Evolutionary conservation across 1,139 yeast species (phyloP).

Genomic region (Candida anutae): DNA sequence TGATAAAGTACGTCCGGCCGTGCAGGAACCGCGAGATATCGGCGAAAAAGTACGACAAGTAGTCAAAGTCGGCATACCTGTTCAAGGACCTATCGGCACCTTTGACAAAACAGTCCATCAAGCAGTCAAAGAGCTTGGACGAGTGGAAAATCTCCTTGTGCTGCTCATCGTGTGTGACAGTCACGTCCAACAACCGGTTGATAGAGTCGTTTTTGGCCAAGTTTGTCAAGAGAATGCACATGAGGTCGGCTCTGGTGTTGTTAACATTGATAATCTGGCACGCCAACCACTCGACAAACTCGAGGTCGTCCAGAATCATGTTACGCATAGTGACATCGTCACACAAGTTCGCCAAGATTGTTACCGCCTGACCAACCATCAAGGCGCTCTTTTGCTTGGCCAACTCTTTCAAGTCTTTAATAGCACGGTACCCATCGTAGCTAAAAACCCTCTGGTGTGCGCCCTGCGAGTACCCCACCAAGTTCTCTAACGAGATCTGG

Average conservation of each 20-base stretch:
- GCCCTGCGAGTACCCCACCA: slow-evolving; percentile 77
- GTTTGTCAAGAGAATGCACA: slow-evolving; percentile 78
- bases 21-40: slow-evolving; percentile 67
- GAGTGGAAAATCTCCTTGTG: slow-evolving; percentile 44
- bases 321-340: slow-evolving; percentile 60
- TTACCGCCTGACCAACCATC: slow-evolving; percentile 59
- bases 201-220: slow-evolving; percentile 72
- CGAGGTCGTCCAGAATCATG: slow-evolving; percentile 56
- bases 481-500: slow-evolving; percentile 76
- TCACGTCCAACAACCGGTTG: slow-evolving; percentile 45
- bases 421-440: slow-evolving; percentile 62
- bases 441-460: slow-evolving; percentile 60
- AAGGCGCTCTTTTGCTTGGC: slow-evolving; percentile 46
- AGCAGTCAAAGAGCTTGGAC: slow-evolving; percentile 60
- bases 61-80: slow-evolving; percentile 69
- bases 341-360: slow-evolving; percentile 77
- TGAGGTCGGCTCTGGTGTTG: slow-evolving; percentile 69
- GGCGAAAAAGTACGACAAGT: slow-evolving; percentile 81
- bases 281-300: slow-evolving; percentile 49
- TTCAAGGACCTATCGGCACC: slow-evolving; percentile 71
- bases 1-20: slow-evolving; percentile 73
- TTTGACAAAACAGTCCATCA: slow-evolving; percentile 86
- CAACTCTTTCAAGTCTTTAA: slow-evolving; percentile 61
- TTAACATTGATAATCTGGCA: slow-evolving; percentile 46
- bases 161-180: slow-evolving; percentile 24